These are phyloP conservation scores for Pseudoturritis turrita DNA, from an alignment of 345 rosid species.

Conservation along the genomic window DNA sequence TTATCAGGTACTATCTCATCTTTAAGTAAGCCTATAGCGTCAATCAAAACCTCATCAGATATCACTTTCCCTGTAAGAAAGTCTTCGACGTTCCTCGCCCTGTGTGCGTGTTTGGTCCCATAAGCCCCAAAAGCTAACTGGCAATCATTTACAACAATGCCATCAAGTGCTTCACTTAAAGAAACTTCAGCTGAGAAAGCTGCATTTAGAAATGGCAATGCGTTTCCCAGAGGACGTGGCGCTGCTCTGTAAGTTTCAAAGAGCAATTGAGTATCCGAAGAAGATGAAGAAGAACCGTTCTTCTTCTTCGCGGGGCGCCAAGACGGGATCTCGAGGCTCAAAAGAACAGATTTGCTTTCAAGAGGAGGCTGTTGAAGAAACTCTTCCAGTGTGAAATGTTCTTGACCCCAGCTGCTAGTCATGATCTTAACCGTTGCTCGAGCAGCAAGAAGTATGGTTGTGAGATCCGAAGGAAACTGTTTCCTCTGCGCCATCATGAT, in stretches of 20 bases:
- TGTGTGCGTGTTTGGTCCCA: constrained; percentile 67
- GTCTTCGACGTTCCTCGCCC: constrained; percentile 60
- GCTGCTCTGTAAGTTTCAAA: constrained; percentile 91
- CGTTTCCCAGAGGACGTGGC: constrained; percentile 80
- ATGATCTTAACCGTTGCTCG: constrained; percentile 53
- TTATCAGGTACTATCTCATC: constrained; percentile 52
- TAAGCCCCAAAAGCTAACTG: constrained; percentile 74
- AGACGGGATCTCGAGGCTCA: constrained; percentile 47
- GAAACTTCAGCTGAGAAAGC: constrained; percentile 80
- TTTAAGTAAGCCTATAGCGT: constrained; percentile 52
- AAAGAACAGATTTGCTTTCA: constrained; percentile 47
- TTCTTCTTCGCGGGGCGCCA: constrained; percentile 20
- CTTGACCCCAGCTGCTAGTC: constrained; percentile 25
- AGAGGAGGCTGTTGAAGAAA: constrained; percentile 65
- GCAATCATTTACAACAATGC: constrained; percentile 43
- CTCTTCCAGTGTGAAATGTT: constrained; percentile 57
- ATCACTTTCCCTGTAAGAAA: constrained; percentile 55
- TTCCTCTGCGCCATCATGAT: constrained; percentile 75
- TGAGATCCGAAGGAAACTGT: constrained; percentile 80
- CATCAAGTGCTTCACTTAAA: constrained; percentile 29
- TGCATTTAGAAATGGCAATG: constrained; percentile 77
- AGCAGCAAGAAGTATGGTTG: constrained; percentile 66
- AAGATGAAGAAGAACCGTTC: constrained; percentile 23
- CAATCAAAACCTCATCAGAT: constrained; percentile 41
- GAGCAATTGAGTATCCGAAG: constrained; percentile 29